Evolutionary conservation across 768 basidiomycete genomes (phyloP), one percentile per base, ranked within the genome.

Genomic region (Hortiboletus flavorubellus): DNA sequence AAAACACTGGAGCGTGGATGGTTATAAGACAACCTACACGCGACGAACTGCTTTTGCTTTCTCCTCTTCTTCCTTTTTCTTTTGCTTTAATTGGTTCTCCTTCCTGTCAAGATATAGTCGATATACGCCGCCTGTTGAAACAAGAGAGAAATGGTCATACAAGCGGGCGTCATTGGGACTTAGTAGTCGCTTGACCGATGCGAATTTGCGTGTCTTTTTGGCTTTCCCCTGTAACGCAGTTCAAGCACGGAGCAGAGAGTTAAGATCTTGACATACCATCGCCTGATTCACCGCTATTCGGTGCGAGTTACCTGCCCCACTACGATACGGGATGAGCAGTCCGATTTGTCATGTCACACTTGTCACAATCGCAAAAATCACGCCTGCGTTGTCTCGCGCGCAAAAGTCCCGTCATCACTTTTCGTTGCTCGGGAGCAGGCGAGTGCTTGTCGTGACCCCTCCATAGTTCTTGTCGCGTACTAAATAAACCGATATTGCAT

Each of bases 191-290:
- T 98, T 98, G 44, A 96, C 93, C 10, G 85, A 76, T 2, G 94
- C 96, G 69, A 98, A 98, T 70, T 96, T 96, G 72, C 94, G 81
- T 1, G 93, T 95, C 71, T 93, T 96, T 72, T 92, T 93, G 30
- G 91, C 91, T 73, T 85, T 93, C 12, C 85, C 91, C 94, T 97
- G 59, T 5, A 42, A 26, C 31, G 14, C 5, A 30, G 34, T 30
- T n/a, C 43, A 10, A 37, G 26, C 10, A 30, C n/a, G 5, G 5
- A 26, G 2, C 3, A 35, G 8, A 18, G 16, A 15, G 11, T 18
- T 31, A 5, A 42, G 30, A 16, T 8, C 9, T 35, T 31, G 49
- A 43, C 58, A 33, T 53, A 62, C 69, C 69, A 70, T 70, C 3
- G 47, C 16, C 10, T 46, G 30, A 33, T 21, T 33, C 4, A 8